Evolutionary conservation across 768 basidiomycete genomes (phyloP), one percentile per base, ranked within the genome.

Genomic region (Grammothele lineata): DNA sequence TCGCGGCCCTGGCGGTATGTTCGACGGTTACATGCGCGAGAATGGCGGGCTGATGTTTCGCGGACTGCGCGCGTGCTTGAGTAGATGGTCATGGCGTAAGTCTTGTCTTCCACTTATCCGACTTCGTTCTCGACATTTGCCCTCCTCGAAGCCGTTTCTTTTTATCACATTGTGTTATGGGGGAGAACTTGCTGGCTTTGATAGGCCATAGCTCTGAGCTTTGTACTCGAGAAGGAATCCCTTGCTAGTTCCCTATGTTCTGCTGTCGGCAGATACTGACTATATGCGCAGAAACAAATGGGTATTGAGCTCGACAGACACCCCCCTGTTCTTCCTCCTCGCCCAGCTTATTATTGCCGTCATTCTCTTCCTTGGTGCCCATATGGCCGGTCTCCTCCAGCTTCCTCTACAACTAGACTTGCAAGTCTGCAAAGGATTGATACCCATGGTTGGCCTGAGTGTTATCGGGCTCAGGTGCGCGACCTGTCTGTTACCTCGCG

Each of bases 81-180:
- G 0, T 61, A 92, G 89, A 92, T 93, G 91, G 85, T 93, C 56
- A 85, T 93, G 78, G 92, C 88, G 85, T 92, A 74, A 49, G 62
- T 63, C 5, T 24, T 53, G 62, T 55, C 43, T 59, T 48, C 8
- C 14, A 7, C 27, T n/a, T 30, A 30, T n/a, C n/a, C 19, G 14
- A 21, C 15, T 19, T 9, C 37, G n/a, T 27, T 34, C 34, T 24
- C 35, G 32, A 4, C 26, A 33, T 30, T 30, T 30, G 8, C 27
- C 27, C 27, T 14, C 27, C 27, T 30, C 27, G 27, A n/a, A n/a
- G n/a, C n/a, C n/a, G n/a, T n/a, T n/a, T n/a, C n/a, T n/a, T n/a
- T n/a, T n/a, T n/a, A n/a, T n/a, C n/a, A n/a, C n/a, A n/a, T n/a
- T n/a, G n/a, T n/a, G n/a, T n/a, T n/a, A n/a, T n/a, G n/a, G n/a